A percentile compares a stretch with the other conserved stretches of the same genome.
Conservation (phyloP, 768 basidiomycete species). For the Tephrocybe sp. region DNA sequence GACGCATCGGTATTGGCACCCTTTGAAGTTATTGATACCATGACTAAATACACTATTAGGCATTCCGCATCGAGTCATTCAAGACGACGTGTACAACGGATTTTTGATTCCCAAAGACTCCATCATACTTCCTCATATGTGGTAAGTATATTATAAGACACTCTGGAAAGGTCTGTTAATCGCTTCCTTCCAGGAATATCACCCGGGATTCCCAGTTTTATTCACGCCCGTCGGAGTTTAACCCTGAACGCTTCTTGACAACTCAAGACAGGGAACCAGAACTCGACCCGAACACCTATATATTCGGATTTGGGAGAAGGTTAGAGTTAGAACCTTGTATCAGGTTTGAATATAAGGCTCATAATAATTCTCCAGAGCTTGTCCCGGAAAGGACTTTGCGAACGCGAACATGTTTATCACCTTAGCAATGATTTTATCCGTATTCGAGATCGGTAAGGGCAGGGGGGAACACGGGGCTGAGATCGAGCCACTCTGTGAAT, state of each 20-base stretch:
- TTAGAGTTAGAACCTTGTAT: too few relatives aligned
- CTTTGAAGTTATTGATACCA: background rate
- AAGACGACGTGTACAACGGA: conserved; percentile 15
- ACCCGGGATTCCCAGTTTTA: conserved; percentile 22
- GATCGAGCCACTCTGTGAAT: conserved; percentile 33
- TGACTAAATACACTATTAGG: background rate
- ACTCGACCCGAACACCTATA: conserved; percentile 34
- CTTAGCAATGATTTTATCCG: conserved; percentile 26
- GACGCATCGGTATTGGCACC: conserved; percentile 22
- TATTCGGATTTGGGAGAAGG: conserved; percentile 50
- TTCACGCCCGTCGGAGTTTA: conserved; percentile 26
- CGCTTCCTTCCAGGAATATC: conserved; percentile 20
- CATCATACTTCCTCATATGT: conserved; percentile 14
- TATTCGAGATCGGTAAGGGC: conserved; percentile 24
- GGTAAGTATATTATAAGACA: conserved; percentile 3
- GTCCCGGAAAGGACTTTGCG: conserved; percentile 30
- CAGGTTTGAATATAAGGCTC: too few relatives aligned
- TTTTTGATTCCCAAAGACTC: conserved; percentile 16
- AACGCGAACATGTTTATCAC: conserved; percentile 26
- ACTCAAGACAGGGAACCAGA: conserved; percentile 22
- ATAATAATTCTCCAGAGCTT: conserved; percentile 16
- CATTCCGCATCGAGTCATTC: conserved; percentile 14
- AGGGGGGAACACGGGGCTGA: conserved; percentile 21
- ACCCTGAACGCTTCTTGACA: conserved; percentile 38
- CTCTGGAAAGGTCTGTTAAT: background rate